Percentiles rank a stretch among this genome's conserved stretches.
Evolutionary conservation across 768 basidiomycete genomes (phyloP).

Genomic region (Naematelia encephala): DNA sequence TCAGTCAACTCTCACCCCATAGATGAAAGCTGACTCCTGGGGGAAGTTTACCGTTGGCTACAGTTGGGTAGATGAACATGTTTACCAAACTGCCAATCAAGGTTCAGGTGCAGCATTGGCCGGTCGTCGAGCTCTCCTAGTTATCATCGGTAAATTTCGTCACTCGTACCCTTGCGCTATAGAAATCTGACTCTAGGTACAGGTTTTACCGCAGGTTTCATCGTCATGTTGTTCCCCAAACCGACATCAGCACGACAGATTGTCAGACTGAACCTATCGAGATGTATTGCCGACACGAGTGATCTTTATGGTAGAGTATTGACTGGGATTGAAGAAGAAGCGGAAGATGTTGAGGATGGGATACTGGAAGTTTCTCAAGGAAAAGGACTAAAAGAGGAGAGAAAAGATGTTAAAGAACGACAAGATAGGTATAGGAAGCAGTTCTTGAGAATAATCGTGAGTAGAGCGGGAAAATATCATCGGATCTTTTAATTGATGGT

Average conservation of each 20-base stretch:
- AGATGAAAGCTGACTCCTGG: neutral
- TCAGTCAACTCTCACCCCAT: constrained; percentile 10
- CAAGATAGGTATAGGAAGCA: constrained; percentile 26
- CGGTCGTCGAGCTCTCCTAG: constrained; percentile 58
- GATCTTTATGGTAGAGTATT: constrained; percentile 52
- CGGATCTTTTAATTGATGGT: no score
- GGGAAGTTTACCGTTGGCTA: constrained; percentile 58
- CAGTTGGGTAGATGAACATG: constrained; percentile 60
- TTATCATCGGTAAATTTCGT: constrained; percentile 55
- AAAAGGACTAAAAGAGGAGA: constrained; percentile 2
- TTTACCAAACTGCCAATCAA: constrained; percentile 54
- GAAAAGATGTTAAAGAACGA: constrained; percentile 37
- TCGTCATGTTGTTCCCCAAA: constrained; percentile 58
- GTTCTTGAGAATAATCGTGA: constrained; percentile 40
- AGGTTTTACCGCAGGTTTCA: constrained; percentile 58
- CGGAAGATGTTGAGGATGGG: constrained; percentile 16
- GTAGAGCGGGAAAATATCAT: constrained; percentile 6
- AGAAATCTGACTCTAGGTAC: neutral
- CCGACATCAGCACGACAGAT: constrained; percentile 57
- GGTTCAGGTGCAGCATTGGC: constrained; percentile 60
- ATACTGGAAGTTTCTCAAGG: constrained; percentile 7
- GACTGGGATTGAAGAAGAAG: constrained; percentile 51
- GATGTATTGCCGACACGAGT: constrained; percentile 53
- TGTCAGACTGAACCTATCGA: constrained; percentile 55
- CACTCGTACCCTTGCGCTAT: neutral